These are phyloP conservation scores for Metschnikowia amazonensis DNA, from an alignment of 805 yeast species.

Conservation along the genomic window DNA sequence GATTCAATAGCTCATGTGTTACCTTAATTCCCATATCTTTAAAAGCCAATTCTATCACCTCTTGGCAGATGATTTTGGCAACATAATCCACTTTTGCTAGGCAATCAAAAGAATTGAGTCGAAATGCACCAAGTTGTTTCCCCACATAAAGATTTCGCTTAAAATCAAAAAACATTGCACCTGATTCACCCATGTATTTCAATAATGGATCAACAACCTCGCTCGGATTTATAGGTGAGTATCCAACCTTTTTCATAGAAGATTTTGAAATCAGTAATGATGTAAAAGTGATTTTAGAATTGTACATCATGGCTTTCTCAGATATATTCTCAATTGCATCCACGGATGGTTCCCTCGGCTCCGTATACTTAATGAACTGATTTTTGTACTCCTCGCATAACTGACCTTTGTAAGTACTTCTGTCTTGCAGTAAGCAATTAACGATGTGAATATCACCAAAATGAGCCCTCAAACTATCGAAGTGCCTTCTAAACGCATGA, in stretches of 20 bases:
- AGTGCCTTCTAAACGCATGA: slow-evolving; percentile 49
- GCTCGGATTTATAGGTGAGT: slow-evolving; percentile 29
- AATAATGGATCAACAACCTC: slow-evolving; percentile 29
- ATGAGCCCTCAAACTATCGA: slow-evolving; percentile 44
- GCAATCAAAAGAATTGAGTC: slow-evolving; percentile 50
- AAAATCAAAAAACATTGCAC: slow-evolving; percentile 43
- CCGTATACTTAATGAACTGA: slow-evolving; percentile 13
- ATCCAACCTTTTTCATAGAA: slow-evolving; percentile 33
- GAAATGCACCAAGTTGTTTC: slow-evolving; percentile 48
- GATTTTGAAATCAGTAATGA: slow-evolving; percentile 33
- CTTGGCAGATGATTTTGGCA: slow-evolving; percentile 45
- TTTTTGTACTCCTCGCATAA: slow-evolving; percentile 35
- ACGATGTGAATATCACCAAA: slow-evolving; percentile 49
- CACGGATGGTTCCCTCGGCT: slow-evolving; percentile 7
- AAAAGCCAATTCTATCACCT: slow-evolving; percentile 45
- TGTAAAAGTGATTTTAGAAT: slow-evolving; percentile 21
- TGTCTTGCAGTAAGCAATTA: slow-evolving; percentile 45
- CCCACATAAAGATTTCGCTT: slow-evolving; percentile 35
- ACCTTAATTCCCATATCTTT: slow-evolving; percentile 38
- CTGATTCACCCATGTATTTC: slow-evolving; percentile 39
- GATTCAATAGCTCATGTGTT: slow-evolving; percentile 30
- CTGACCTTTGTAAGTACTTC: slow-evolving; percentile 43
- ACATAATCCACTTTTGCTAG: slow-evolving; percentile 48
- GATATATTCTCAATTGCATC: slow-evolving; percentile 5
- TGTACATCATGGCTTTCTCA: slow-evolving; percentile 25